Evolutionary conservation across 257 asterid genomes (phyloP), one percentile per base, ranked within the genome.

Genomic region (Lycium barbarum): DNA sequence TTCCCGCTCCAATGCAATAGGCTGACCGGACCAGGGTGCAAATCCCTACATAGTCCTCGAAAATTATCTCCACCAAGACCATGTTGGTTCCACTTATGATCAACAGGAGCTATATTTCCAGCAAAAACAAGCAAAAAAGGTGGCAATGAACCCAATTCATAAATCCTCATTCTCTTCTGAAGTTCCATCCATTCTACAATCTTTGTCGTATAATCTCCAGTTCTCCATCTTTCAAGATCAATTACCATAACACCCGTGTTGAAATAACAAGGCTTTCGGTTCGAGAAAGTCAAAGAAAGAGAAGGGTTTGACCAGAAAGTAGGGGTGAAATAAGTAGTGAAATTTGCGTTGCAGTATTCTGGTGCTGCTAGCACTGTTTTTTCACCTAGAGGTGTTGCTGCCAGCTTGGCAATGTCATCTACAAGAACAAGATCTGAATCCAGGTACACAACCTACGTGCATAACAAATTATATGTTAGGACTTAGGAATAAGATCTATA

Each of bases 1-100:
- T 89, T 89, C 54, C 92, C 92, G 51, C 92, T 89, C 92, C 92
- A 89, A 58, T 89, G 92, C 88, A 89, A 35, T n/a, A 89, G 47
- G 26, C 92, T 88, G 3, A 86, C 90, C 7, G 89, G 88, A 18
- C 92, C 92, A 2, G 89, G 90, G 83, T 89, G 92, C 79, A 89
- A 70, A 81, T 86, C 65, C 49, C 92, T 22, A 70, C 92, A 89
- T 8, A 89, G 87, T 26, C 92, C 92, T 5, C 88, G 85, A 22
- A 84, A 89, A 63, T 89, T 89, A 59, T 89, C 92, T 0, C 92
- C 92, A 1, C 92, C 92, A 7, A 89, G 88, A 2, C 92, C 92
- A 49, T 89, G 92, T 22, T 89, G 92, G 49, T 89, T 89, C 92
- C 92, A 89, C 36, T 85, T 76, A 57, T 89, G 89, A 86, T 87